Base-by-base conservation (phyloP, 2,329 filamentous ascomycete genomes). In the Cladosporium sp. region DNA sequence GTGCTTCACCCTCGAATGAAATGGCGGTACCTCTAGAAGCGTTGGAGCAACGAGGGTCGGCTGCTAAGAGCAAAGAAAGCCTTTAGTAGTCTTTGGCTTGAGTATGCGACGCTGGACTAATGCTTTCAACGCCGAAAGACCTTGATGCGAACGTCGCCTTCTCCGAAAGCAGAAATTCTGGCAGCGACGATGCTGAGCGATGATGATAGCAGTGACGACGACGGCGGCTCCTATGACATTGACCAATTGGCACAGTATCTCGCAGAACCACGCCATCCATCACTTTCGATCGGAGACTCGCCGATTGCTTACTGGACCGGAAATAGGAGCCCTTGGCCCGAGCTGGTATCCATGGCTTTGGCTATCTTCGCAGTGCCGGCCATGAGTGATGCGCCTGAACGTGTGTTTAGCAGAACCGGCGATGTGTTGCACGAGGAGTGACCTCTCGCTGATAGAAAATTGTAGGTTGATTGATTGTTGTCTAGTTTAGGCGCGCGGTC, bases 1-100 rank as follows among this genome's bases (percentile, higher is more conserved):
- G 48, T 58, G 9, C 58, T 60, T 24, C 56, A 60, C 34, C 58
- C 58, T 44, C 50, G 50, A 20, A 42, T 44, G 34, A 60, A 60
- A 50, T 58, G 56, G 58, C 42, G 42, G 19, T 56, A 36, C 22
- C 54, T 58, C 39, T 19, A 45, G 52, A 55, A 34, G 25, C 19
- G 19, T 15, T 61, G 59, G 45, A 42, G 39, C 39, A 42, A 42
- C 39, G 39, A 42, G 39, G 39, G 39, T 42, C 20, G 39, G 39
- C 39, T 42, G 39, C 19, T 42, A 42, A 42, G 39, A 42, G 39
- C 39, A 42, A 42, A 42, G 39, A 42, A 42, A 42, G 39, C 39
- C 39, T 42, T 20, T 42, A 42, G 39, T 24, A 42, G 39, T 42
- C 39, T 42, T 42, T 42, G 39, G 39, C 39, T 42, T 24, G 39